Base-by-base conservation (phyloP, 2,329 filamentous ascomycete genomes). In the Chaetomiaceae sp. region DNA sequence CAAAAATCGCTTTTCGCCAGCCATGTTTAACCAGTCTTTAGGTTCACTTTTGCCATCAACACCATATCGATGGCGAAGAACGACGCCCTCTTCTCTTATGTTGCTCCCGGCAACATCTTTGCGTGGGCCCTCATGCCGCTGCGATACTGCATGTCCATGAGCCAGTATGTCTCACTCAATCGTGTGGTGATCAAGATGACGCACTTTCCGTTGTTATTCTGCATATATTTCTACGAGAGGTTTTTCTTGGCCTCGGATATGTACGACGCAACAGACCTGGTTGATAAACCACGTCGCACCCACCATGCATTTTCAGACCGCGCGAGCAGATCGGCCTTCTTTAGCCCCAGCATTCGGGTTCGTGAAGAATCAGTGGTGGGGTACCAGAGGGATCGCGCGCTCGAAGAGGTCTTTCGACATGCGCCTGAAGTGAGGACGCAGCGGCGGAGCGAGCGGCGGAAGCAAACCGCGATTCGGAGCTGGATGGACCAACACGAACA, bases 11-110 rank as follows among this genome's bases (percentile, higher is more conserved):
- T n/a, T 8, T 8, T 36, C 4, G 8, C 18, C 6, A 7, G 6
- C 2, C 16, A 6, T 49, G 7, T 33, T 62, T 56, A 62, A 58
- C 42, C 8, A 20, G 21, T 20, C 2, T 1, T 4, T 4, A 81
- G 78, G 54, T 96, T 96, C 66, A 72, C 96, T 2, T 96, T 97
- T 65, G 92, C 92, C 0, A 90, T 97, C 68, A 97, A 96, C 66
- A 95, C 92, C 4, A 95, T 96, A 45, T 95, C 90, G 4, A 95
- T 96, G 89, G 92, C 96, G 60, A 97, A 96, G 69, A 96, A 94
- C n/a, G 92, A 97, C 67, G 88, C 90, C 0, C 75, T 96, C 0
- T 97, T 97, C 74, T 95, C 90, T 3, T 96, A 96, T 66, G 82
- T 96, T 56, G 88, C 92, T 1, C 92, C 92, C 0, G 86, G 88